Conservation (phyloP, 163 green algal genomes). For the Scenedesmus sp. region DNA sequence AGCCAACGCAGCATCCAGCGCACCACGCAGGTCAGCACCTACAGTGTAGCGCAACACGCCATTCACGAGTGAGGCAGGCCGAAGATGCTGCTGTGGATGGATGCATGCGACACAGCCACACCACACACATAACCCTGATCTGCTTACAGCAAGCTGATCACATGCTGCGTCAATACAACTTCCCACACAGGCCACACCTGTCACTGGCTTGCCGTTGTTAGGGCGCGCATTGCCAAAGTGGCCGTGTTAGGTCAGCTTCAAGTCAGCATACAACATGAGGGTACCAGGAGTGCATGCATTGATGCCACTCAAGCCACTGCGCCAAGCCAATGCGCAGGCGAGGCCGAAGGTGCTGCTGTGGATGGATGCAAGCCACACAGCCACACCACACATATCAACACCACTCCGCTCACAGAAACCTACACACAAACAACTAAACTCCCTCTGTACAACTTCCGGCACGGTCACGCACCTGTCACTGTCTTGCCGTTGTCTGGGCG, state of each 20-base stretch:
- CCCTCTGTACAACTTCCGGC: too few relatives aligned
- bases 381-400: background rate
- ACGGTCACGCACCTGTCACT: conserved; percentile 37
- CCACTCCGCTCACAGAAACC: background rate
- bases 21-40: conserved; percentile 73
- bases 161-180: background rate
- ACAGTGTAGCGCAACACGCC: background rate
- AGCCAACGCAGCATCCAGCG: conserved; percentile 74
- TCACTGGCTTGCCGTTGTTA: background rate
- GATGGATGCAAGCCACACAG: background rate
- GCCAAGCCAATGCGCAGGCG: too few relatives aligned
- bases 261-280: too few relatives aligned
- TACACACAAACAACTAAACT: background rate
- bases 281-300: too few relatives aligned
- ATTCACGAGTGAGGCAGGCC: too few relatives aligned
- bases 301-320: too few relatives aligned
- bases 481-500: background rate
- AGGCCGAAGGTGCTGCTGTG: too few relatives aligned
- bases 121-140: background rate
- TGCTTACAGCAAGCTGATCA: background rate
- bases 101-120: background rate
- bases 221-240: too few relatives aligned
- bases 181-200: too few relatives aligned
- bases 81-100: too few relatives aligned
- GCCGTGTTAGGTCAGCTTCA: too few relatives aligned